These are phyloP conservation scores for Juncus effusus DNA, from an alignment of 176 grass and related monocot species.

Conservation along the genomic window DNA sequence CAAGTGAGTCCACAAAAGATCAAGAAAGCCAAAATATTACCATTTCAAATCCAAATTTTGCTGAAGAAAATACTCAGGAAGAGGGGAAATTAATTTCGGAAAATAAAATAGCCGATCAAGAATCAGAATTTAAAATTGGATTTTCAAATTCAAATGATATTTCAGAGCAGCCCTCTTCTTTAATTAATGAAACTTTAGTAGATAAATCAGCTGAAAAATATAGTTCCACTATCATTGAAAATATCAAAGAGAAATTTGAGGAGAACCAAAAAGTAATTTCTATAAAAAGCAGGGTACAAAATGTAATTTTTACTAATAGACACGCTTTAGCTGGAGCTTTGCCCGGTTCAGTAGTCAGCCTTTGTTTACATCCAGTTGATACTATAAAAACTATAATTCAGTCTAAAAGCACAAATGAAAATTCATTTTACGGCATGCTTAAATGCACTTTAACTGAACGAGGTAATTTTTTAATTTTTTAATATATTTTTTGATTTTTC, in stretches of 20 bases:
- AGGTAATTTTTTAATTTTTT: constrained; percentile 43
- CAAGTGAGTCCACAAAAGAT: constrained; percentile 13
- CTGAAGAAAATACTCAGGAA: constrained; percentile 27
- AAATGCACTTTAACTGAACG: constrained; percentile 65
- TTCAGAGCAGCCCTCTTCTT: constrained; percentile 32
- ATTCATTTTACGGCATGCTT: constrained; percentile 60
- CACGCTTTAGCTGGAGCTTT: constrained; percentile 80
- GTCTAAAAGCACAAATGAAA: constrained; percentile 47
- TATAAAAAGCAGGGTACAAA: constrained; percentile 40
- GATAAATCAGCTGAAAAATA: constrained; percentile 27
- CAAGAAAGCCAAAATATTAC: too few relatives aligned
- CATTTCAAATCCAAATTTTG: constrained; percentile 7
- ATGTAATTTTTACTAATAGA: constrained; percentile 45
- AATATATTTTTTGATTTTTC: constrained; percentile 14
- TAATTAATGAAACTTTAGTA: constrained; percentile 13
- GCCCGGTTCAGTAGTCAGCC: constrained; percentile 63
- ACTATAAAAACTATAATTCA: constrained; percentile 96
- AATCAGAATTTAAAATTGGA: constrained; percentile 20
- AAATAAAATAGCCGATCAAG: constrained; percentile 33
- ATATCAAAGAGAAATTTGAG: constrained; percentile 15
- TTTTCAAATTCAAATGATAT: constrained; percentile 10
- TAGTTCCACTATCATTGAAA: constrained; percentile 26
- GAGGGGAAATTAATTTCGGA: constrained; percentile 31
- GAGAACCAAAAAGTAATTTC: constrained; percentile 24
- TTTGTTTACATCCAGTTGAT: constrained; percentile 94